phyloP scores from a whole-genome alignment of 805 yeast genomes.

The Yarrowia sp. region DNA sequence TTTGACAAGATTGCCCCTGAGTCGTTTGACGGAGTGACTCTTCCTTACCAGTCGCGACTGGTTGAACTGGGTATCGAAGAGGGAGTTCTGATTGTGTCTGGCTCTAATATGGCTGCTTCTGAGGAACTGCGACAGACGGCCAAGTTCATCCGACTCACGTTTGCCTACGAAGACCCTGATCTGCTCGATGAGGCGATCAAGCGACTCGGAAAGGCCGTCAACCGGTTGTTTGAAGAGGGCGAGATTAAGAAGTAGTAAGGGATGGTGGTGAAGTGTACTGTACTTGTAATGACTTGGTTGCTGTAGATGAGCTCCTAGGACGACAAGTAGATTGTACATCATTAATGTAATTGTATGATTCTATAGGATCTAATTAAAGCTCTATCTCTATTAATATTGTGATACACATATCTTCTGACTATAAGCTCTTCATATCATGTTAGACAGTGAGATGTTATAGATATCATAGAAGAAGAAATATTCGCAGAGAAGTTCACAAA shows the following conservation, averaged over 20 bases:
- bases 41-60: conserved; percentile 5
- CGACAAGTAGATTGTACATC: too few species aligned
- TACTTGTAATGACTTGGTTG: too few species aligned
- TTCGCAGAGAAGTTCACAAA: too few species aligned
- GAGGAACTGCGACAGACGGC: conserved; percentile 1
- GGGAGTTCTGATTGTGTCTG: conserved; percentile 32
- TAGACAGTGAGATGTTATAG: too few species aligned
- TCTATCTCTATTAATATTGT: too few species aligned
- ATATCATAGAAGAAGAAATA: too few species aligned
- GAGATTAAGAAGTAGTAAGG: background rate
- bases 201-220: conserved; percentile 22
- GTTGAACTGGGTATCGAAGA: conserved; percentile 20
- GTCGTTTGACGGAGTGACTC: conserved; percentile 5
- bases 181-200: conserved; percentile 25
- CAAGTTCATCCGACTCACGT: conserved; percentile 13
- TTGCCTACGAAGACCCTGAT: conserved; percentile 39
- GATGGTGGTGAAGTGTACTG: too few species aligned
- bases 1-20: conserved; percentile 17
- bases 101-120: conserved; percentile 31
- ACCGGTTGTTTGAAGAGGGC: conserved; percentile 15
- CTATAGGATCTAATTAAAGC: too few species aligned
- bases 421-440: too few species aligned
- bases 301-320: too few species aligned
- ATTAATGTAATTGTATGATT: too few species aligned
- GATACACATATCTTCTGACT: too few species aligned